phyloP scores from a whole-genome alignment of 1,284 basidiomycete genomes.

The Singerocomus inundabilis region DNA sequence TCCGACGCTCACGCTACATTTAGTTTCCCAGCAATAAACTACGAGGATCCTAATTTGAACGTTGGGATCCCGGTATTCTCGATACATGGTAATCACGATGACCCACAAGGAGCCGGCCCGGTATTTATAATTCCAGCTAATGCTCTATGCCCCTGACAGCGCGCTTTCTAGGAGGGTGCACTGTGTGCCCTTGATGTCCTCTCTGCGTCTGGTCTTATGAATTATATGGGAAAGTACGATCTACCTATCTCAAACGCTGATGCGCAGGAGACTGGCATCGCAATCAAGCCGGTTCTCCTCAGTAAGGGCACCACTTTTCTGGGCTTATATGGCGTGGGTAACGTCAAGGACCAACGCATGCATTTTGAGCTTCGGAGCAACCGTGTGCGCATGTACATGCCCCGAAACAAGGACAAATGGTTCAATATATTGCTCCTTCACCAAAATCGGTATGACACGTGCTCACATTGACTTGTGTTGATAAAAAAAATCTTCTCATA shows the following conservation, averaged over 20 bases:
- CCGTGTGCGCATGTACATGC: conserved; percentile 95
- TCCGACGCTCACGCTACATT: conserved; percentile 29
- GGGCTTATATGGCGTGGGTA: conserved; percentile 94
- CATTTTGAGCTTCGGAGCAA: conserved; percentile 94
- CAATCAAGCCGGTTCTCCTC: conserved; percentile 87
- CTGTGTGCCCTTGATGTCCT: conserved; percentile 94
- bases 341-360: conserved; percentile 95
- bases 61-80: conserved; percentile 96
- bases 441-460: conserved; percentile 83
- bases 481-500: conserved; percentile 14
- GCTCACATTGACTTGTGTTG: neutral
- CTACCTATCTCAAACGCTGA: conserved; percentile 66
- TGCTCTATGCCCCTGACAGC: neutral
- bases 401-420: conserved; percentile 85
- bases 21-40: conserved; percentile 96
- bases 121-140: conserved; percentile 44
- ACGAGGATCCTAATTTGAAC: conserved; percentile 96
- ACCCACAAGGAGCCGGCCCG: conserved; percentile 93
- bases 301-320: conserved; percentile 86
- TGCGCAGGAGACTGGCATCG: conserved; percentile 71
- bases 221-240: conserved; percentile 95
- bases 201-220: conserved; percentile 92
- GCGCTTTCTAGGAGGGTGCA: conserved; percentile 76
- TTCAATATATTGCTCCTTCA: conserved; percentile 95
- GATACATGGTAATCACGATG: conserved; percentile 99